A percentile compares a stretch with the other conserved stretches of the same genome.
These are phyloP conservation scores for Trichosporon ovoides DNA, from an alignment of 1,284 basidiomycete species.

Conservation along the genomic window DNA sequence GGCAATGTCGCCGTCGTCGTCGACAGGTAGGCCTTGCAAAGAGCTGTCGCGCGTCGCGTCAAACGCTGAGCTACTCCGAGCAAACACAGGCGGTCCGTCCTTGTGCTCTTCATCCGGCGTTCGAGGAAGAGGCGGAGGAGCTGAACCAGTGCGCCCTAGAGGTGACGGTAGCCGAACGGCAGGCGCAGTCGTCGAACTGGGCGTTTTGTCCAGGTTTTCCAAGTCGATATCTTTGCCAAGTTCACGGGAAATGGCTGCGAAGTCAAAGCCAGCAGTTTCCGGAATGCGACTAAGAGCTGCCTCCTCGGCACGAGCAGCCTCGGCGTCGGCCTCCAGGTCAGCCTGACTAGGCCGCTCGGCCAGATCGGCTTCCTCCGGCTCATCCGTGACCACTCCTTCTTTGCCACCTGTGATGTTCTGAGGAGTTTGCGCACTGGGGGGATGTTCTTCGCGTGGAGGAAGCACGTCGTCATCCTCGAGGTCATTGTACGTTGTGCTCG, in stretches of 20 bases:
- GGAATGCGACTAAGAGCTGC: slow-evolving; percentile 30
- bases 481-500: slow-evolving; percentile 15
- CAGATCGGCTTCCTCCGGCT: slow-evolving; percentile 30
- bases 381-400: slow-evolving; percentile 41
- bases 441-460: slow-evolving; percentile 34
- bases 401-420: slow-evolving; percentile 19
- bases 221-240: slow-evolving; percentile 50
- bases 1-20: slow-evolving; percentile 34
- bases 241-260: slow-evolving; percentile 45
- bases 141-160: slow-evolving; percentile 23
- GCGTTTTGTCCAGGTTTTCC: slow-evolving; percentile 26
- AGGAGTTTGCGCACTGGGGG: background rate
- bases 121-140: slow-evolving; percentile 18
- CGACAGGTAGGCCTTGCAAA: slow-evolving; percentile 14
- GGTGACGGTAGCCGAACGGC: background rate
- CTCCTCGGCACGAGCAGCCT: slow-evolving; percentile 25
- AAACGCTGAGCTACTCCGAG: slow-evolving; percentile 6
- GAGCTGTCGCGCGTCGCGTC: background rate
- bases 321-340: slow-evolving; percentile 1
- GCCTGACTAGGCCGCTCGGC: slow-evolving; percentile 15
- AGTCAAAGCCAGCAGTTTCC: slow-evolving; percentile 47
- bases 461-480: slow-evolving; percentile 42
- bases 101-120: background rate
- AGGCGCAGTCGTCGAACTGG: background rate
- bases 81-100: slow-evolving; percentile 1